These are phyloP conservation scores for Allium fistulosum DNA, from an alignment of 106 monocot genomes.

Conservation along the genomic window DNA sequence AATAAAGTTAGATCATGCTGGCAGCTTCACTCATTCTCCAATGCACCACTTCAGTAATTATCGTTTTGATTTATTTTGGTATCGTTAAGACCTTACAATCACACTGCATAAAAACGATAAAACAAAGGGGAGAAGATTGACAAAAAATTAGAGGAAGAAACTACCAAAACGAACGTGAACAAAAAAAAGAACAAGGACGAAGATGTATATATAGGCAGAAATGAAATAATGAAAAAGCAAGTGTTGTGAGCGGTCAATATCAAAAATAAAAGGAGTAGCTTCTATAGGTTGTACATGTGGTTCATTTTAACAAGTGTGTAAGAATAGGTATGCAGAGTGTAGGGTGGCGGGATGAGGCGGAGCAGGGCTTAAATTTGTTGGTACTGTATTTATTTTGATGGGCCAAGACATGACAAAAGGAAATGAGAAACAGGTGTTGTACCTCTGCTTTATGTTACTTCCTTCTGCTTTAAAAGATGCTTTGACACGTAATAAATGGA, in stretches of 20 bases:
- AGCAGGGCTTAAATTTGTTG: too few species aligned
- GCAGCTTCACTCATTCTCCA: slow-evolving; percentile 67
- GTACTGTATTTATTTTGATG: too few species aligned
- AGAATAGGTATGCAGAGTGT: slow-evolving; percentile 3
- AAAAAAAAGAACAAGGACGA: not conserved
- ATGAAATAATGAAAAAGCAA: not conserved
- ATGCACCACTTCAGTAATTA: slow-evolving; percentile 4
- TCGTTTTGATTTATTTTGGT: not conserved
- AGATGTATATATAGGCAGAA: not conserved
- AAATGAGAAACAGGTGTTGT: too few species aligned
- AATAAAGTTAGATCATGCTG: slow-evolving; percentile 56
- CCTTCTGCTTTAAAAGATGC: too few species aligned
- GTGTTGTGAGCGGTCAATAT: not conserved
- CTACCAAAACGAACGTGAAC: not conserved
- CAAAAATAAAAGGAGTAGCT: not conserved
- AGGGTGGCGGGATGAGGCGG: slow-evolving; percentile 4
- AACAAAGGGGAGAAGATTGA: not conserved
- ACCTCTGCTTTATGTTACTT: too few species aligned
- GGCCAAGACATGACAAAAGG: too few species aligned
- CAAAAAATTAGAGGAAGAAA: not conserved
- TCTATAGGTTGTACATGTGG: not conserved
- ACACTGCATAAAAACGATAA: not conserved
- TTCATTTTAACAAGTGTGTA: too few species aligned
- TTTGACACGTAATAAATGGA: too few species aligned
- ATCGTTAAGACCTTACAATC: not conserved